Conservation (phyloP, 192 early-diverging fungal genomes). For the Entomortierella lignicola region DNA sequence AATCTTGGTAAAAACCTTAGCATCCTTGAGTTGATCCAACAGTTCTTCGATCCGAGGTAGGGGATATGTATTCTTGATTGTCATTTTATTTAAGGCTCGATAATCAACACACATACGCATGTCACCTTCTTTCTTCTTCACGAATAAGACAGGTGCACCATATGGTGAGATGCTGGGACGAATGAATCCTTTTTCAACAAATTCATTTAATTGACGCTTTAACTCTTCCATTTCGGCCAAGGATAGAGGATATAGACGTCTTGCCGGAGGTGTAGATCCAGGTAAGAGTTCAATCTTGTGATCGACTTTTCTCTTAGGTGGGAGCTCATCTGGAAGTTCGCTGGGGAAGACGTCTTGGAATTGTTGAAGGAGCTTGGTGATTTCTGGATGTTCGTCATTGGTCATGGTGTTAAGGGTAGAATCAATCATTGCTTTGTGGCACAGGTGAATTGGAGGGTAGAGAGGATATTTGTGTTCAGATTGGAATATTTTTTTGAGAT, state of each 20-base stretch:
- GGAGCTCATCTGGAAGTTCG: not conserved
- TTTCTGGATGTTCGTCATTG: not conserved
- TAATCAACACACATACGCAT: constrained; percentile 65
- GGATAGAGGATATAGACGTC: not conserved
- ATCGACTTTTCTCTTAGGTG: not conserved
- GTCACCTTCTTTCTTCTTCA: constrained; percentile 62
- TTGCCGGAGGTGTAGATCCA: not conserved
- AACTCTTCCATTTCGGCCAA: not conserved
- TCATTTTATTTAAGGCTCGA: constrained; percentile 61
- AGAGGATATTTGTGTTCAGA: too few relatives aligned
- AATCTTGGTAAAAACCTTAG: constrained; percentile 56
- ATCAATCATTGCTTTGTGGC: too few relatives aligned
- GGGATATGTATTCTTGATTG: constrained; percentile 61
- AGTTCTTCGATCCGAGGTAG: constrained; percentile 63
- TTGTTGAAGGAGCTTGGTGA: not conserved
- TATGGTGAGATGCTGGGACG: constrained; percentile 44
- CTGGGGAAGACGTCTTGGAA: not conserved
- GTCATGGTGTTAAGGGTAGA: not conserved
- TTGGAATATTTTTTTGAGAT: too few relatives aligned
- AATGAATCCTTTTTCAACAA: constrained; percentile 34
- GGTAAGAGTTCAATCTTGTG: not conserved
- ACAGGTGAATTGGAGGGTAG: too few relatives aligned
- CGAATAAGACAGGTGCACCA: constrained; percentile 59
- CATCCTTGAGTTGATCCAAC: constrained; percentile 43
- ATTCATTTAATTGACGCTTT: not conserved